A percentile compares a stretch with the other conserved stretches of the same genome.
Conservation (phyloP, 768 basidiomycete species). For the Sistotremastrum niveocremeum region DNA sequence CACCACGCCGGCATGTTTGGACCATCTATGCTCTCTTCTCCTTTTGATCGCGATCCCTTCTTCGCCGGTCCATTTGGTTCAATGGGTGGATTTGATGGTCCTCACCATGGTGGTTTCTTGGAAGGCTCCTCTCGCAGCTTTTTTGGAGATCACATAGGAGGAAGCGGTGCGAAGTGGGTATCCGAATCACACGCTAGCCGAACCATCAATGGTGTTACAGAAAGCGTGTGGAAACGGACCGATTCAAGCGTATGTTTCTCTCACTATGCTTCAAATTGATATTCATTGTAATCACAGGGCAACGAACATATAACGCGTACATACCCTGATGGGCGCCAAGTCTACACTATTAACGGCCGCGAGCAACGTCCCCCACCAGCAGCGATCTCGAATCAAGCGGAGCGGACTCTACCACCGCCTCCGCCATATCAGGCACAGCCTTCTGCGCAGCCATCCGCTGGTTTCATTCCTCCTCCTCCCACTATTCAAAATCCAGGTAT, state of each 20-base stretch:
- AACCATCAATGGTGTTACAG: slow-evolving; percentile 55
- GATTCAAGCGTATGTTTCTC: slow-evolving; percentile 41
- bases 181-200: slow-evolving; percentile 44
- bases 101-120: slow-evolving; percentile 8
- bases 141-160: slow-evolving; percentile 2
- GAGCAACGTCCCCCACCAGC: slow-evolving; percentile 19
- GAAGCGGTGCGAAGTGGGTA: slow-evolving; percentile 28
- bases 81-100: not conserved
- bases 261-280: slow-evolving; percentile 5
- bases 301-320: slow-evolving; percentile 60
- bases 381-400: not conserved
- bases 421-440: no score
- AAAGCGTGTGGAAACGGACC: slow-evolving; percentile 36
- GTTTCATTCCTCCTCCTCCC: no score
- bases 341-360: slow-evolving; percentile 56
- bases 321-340: slow-evolving; percentile 52
- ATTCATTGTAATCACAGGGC: slow-evolving; percentile 31
- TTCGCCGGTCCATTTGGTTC: slow-evolving; percentile 13
- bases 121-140: slow-evolving; percentile 4
- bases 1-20: not conserved
- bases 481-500: no score
- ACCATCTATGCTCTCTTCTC: not conserved
- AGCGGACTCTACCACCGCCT: no score
- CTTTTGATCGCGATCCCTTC: slow-evolving; percentile 21
- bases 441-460: no score